Percentiles rank a stretch among this genome's conserved stretches.
phyloP scores from a whole-genome alignment of 2,329 filamentous ascomycete genomes.

The Trichophyton rubrum region DNA sequence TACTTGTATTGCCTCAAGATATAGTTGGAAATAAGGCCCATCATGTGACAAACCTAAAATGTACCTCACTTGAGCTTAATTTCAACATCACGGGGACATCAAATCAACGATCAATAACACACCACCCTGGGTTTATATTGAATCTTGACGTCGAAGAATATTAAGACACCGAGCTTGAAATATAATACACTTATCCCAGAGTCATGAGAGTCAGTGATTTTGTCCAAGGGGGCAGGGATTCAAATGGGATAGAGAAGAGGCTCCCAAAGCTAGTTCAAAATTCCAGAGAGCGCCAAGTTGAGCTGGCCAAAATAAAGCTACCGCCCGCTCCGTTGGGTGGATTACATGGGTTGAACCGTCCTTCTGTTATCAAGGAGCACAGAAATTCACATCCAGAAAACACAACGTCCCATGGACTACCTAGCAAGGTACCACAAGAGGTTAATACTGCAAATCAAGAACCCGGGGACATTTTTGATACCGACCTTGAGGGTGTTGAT shows the following conservation, averaged over 20 bases:
- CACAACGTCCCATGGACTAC: background rate
- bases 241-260: slow-evolving; percentile 2
- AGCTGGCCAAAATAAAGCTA: slow-evolving; percentile 25
- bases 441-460: background rate
- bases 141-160: background rate
- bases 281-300: slow-evolving; percentile 23
- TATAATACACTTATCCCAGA: background rate
- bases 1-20: no score
- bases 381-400: background rate
- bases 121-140: background rate
- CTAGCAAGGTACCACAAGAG: background rate
- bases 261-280: slow-evolving; percentile 20
- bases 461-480: slow-evolving; percentile 29
- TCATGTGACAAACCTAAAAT: background rate
- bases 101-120: no score
- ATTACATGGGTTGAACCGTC: background rate
- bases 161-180: no score
- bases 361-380: background rate
- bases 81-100: background rate
- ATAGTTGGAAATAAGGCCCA: no score
- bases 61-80: background rate
- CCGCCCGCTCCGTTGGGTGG: slow-evolving; percentile 14
- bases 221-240: slow-evolving; percentile 19
- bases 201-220: slow-evolving; percentile 33
- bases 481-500: slow-evolving; percentile 33